Conservation (phyloP, 306 rosid species). For the Glycine latifolia region DNA sequence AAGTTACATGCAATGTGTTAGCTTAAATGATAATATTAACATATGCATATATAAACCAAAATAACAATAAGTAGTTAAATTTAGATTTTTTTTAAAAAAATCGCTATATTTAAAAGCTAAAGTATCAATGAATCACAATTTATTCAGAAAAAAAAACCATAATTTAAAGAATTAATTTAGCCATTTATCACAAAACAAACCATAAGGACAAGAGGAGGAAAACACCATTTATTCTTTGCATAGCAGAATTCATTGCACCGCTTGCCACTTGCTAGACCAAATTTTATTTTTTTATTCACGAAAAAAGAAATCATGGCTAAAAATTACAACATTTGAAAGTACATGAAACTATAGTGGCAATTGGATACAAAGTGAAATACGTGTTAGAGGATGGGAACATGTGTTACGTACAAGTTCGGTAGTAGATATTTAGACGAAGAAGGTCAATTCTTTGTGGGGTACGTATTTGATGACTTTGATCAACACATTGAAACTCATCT, state of each 20-base stretch:
- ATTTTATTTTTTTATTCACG: no score
- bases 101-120: no score
- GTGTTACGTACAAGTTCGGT: slow-evolving; percentile 15
- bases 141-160: no score
- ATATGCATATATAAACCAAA: no score
- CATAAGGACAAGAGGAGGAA: background rate
- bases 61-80: no score
- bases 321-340: background rate
- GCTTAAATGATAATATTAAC: no score
- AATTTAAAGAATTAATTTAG: no score
- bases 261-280: no score
- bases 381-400: background rate
- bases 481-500: slow-evolving; percentile 15
- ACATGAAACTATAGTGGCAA: background rate
- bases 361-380: slow-evolving; percentile 14
- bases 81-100: no score
- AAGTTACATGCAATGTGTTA: no score
- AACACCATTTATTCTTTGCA: background rate
- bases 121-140: no score
- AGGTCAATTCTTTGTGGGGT: slow-evolving; percentile 50
- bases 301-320: background rate
- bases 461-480: slow-evolving; percentile 26
- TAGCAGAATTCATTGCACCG: background rate
- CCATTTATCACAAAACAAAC: background rate
- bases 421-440: slow-evolving; percentile 16